Conservation (phyloP, 2,329 filamentous ascomycete species). For the Phialocephala sp. region DNA sequence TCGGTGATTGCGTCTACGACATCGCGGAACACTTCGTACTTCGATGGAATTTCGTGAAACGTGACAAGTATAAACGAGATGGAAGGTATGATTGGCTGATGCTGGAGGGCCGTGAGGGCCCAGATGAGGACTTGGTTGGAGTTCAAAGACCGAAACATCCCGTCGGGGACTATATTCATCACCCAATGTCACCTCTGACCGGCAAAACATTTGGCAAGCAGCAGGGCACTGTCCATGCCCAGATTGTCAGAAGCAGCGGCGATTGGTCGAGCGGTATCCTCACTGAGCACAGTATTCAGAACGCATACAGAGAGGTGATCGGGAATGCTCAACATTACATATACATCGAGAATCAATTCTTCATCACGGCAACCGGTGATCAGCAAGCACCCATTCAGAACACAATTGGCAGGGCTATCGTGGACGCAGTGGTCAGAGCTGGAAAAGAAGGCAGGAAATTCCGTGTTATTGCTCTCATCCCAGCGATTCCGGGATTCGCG, state of each 20-base stretch:
- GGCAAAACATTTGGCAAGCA: constrained; percentile 65
- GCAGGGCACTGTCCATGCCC: constrained; percentile 78
- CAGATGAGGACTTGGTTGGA: constrained; percentile 83
- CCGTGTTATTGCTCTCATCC: constrained; percentile 87
- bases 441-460: constrained; percentile 86
- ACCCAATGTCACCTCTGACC: constrained; percentile 74
- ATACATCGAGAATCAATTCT: constrained; percentile 99
- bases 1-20: constrained; percentile 88
- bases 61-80: constrained; percentile 96
- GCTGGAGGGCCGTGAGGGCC: constrained; percentile 75
- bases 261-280: constrained; percentile 96
- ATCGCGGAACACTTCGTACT: constrained; percentile 95
- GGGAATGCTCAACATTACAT: constrained; percentile 88
- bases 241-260: constrained; percentile 85
- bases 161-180: constrained; percentile 83
- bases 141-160: constrained; percentile 90
- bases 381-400: constrained; percentile 87
- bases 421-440: constrained; percentile 85
- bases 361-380: constrained; percentile 91
- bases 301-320: constrained; percentile 85
- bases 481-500: constrained; percentile 91
- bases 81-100: constrained; percentile 83
- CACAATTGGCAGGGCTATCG: constrained; percentile 84
- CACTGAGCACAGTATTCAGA: constrained; percentile 84
- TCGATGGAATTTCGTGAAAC: constrained; percentile 95